Conservation (phyloP, 257 asterid genomes). For the Scutellaria galericulata region DNA sequence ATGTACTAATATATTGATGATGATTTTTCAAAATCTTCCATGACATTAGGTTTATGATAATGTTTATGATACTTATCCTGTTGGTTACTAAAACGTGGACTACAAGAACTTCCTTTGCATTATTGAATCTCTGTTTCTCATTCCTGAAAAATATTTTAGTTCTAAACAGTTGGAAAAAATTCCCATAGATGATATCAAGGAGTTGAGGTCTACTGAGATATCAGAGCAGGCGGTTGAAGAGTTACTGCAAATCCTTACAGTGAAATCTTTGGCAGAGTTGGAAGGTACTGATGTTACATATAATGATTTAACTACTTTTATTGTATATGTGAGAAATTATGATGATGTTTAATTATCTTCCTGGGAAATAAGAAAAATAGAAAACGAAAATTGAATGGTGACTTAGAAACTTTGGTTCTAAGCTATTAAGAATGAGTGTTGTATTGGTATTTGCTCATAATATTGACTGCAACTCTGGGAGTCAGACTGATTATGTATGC, state of each 20-base stretch:
- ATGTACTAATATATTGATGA: too few species aligned
- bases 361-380: too few species aligned
- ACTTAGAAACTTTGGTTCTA: neutral
- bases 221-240: conserved; percentile 90
- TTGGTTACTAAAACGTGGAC: too few species aligned
- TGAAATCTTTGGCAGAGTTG: conserved; percentile 79
- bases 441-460: neutral
- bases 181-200: conserved; percentile 83
- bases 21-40: too few species aligned
- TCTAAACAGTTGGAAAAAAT: conserved; percentile 83
- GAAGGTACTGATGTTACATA: conserved; percentile 60
- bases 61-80: too few species aligned
- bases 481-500: neutral
- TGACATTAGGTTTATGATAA: too few species aligned
- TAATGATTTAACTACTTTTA: conserved; percentile 14
- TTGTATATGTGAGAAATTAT: neutral
- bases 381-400: neutral
- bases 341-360: too few species aligned
- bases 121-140: too few species aligned
- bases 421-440: neutral
- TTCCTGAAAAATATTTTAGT: too few species aligned
- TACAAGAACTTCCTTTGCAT: too few species aligned
- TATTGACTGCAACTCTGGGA: neutral
- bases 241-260: conserved; percentile 76
- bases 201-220: conserved; percentile 73